A percentile compares a stretch with the other conserved stretches of the same genome.
phyloP scores from a whole-genome alignment of 225 moss, liverwort and hornwort species.

The Polytrichum commune region DNA sequence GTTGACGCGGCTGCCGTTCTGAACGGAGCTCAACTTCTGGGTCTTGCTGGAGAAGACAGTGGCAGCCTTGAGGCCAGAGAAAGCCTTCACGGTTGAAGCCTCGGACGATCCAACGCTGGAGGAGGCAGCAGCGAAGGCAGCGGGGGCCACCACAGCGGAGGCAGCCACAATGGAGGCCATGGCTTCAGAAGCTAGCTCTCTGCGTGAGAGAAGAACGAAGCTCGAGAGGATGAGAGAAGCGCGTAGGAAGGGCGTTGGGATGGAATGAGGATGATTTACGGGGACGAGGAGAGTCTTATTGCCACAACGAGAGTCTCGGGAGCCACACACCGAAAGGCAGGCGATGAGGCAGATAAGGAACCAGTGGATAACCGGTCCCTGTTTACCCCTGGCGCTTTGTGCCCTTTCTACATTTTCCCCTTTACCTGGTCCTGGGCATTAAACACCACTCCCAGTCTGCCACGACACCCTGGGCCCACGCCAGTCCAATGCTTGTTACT shows the following conservation, averaged over 20 bases:
- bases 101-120: slow-evolving; percentile 5
- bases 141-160: slow-evolving; percentile 11
- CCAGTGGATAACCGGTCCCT: not conserved
- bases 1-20: slow-evolving; percentile 24
- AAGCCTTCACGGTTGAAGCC: slow-evolving; percentile 14
- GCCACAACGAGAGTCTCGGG: not conserved
- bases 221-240: too few relatives aligned
- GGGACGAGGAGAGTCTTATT: not conserved
- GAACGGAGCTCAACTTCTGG: slow-evolving; percentile 8
- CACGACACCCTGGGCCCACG: too few relatives aligned
- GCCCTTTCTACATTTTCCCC: too few relatives aligned
- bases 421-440: too few relatives aligned
- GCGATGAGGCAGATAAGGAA: not conserved
- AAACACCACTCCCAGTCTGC: too few relatives aligned
- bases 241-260: not conserved
- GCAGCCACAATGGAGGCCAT: slow-evolving; percentile 20
- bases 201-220: not conserved
- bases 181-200: not conserved
- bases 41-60: slow-evolving; percentile 13
- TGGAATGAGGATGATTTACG: not conserved
- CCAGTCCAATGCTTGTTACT: too few relatives aligned
- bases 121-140: slow-evolving; percentile 15
- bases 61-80: slow-evolving; percentile 18
- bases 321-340: slow-evolving; percentile 1
- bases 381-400: too few relatives aligned